Conservation (phyloP, 352 stramenopile genomes). For the Phytophthora citrophthora region DNA sequence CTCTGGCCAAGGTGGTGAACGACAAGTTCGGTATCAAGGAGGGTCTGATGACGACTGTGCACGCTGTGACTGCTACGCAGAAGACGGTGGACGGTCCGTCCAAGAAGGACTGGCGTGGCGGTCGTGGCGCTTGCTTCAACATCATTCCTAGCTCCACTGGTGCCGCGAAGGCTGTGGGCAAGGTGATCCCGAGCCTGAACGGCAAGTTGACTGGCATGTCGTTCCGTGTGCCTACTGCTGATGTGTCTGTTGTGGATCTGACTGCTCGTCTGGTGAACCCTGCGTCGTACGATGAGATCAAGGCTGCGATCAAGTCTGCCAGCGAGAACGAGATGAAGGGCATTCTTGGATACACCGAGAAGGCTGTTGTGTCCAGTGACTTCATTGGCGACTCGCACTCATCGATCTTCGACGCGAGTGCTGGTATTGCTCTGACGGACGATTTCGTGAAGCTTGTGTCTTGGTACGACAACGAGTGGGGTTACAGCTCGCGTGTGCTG, state of each 20-base stretch:
- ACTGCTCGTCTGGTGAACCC: conserved; percentile 83
- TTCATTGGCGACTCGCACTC: conserved; percentile 96
- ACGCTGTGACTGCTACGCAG: conserved; percentile 74
- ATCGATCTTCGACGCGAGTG: conserved; percentile 98
- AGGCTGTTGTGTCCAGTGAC: conserved; percentile 97
- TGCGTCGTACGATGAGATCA: conserved; percentile 99
- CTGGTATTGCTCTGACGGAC: conserved; percentile 97
- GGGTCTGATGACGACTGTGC: conserved; percentile 98
- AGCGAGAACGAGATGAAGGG: conserved; percentile 96
- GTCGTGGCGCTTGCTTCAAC: conserved; percentile 97
- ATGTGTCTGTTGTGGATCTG: conserved; percentile 92
- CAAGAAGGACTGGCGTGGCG: conserved; percentile 98
- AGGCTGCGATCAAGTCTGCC: conserved; percentile 93
- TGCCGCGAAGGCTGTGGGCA: conserved; percentile 98
- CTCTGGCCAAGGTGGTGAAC: conserved; percentile 98
- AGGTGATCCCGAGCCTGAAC: conserved; percentile 96
- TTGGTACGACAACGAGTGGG: conserved; percentile 99
- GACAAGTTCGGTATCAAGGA: conserved; percentile 99
- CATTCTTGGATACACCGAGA: conserved; percentile 98
- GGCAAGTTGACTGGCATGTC: conserved; percentile 94
- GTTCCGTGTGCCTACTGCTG: conserved; percentile 90
- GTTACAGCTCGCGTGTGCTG: conserved; percentile 97
- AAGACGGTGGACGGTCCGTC: conserved; percentile 97
- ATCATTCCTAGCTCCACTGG: conserved; percentile 99
- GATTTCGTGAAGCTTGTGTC: conserved; percentile 99